These are phyloP conservation scores for Cryptococcus wingfieldii DNA, from an alignment of 1,284 basidiomycete species.

Conservation along the genomic window DNA sequence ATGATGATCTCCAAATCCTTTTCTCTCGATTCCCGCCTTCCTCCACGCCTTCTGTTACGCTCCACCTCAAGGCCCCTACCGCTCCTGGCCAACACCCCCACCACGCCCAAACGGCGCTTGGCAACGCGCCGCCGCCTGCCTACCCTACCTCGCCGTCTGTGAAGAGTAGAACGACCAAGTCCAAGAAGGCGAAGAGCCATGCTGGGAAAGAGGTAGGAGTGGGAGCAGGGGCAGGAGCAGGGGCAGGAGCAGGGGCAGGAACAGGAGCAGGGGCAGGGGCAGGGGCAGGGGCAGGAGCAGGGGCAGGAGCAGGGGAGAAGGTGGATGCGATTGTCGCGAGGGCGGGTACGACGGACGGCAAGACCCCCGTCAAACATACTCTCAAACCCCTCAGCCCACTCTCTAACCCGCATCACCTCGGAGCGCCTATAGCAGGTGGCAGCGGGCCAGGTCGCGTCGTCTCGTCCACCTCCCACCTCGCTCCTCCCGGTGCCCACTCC, in stretches of 20 bases:
- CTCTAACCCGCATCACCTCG: background rate
- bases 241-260: too few relatives aligned
- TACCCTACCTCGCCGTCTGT: conserved; percentile 13
- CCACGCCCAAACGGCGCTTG: background rate
- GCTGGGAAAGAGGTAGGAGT: background rate
- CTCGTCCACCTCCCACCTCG: background rate
- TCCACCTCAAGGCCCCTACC: conserved; percentile 37
- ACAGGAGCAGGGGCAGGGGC: too few relatives aligned
- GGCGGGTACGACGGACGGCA: too few relatives aligned
- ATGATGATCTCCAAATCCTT: conserved; percentile 49
- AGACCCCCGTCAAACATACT: background rate
- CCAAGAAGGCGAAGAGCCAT: background rate
- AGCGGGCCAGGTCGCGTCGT: too few relatives aligned
- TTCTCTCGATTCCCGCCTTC: conserved; percentile 33
- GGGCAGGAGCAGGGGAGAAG: background rate
- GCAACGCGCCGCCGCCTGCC: conserved; percentile 10
- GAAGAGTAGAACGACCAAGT: conserved; percentile 1
- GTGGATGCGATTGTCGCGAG: background rate
- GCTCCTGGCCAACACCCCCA: conserved; percentile 20
- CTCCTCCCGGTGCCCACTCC: background rate
- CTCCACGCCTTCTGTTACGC: conserved; percentile 32
- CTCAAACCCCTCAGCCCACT: background rate
- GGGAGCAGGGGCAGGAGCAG: background rate
- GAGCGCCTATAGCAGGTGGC: background rate
- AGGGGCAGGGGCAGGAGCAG: too few relatives aligned